Percentiles rank a stretch among this genome's conserved stretches.
Conservation (phyloP, 1,139 yeast species). For the Diutina scorzettiae region DNA sequence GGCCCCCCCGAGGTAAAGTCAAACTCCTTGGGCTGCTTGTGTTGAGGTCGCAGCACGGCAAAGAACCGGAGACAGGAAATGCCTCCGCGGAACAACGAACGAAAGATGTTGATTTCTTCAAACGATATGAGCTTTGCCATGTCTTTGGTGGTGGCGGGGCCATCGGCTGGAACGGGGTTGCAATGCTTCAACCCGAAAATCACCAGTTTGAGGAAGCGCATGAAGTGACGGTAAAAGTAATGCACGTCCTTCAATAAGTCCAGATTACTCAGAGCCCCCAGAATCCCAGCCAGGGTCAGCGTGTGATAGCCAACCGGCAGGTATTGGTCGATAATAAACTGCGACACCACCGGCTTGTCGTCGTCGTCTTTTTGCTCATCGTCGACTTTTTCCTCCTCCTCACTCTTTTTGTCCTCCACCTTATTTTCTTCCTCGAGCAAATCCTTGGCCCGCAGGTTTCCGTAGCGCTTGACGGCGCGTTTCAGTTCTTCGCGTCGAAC, state of each 20-base stretch:
- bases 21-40: conserved; percentile 35
- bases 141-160: conserved; percentile 43
- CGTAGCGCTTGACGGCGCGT: conserved; percentile 29
- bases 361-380: background rate
- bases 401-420: conserved; percentile 17
- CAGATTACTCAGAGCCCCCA: conserved; percentile 19
- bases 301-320: conserved; percentile 20
- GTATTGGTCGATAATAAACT: conserved; percentile 27
- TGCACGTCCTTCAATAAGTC: conserved; percentile 82
- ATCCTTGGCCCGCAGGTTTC: conserved; percentile 10
- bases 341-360: background rate
- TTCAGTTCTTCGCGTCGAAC: conserved; percentile 33
- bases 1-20: conserved; percentile 66
- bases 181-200: conserved; percentile 84
- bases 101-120: conserved; percentile 73
- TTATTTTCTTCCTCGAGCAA: conserved; percentile 8
- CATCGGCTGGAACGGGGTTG: conserved; percentile 63
- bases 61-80: conserved; percentile 72
- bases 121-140: conserved; percentile 71
- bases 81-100: conserved; percentile 74
- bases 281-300: conserved; percentile 15
- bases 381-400: conserved; percentile 9
- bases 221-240: conserved; percentile 73
- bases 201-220: conserved; percentile 84
- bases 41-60: conserved; percentile 40